Evolutionary conservation across 2,329 filamentous ascomycete genomes (phyloP), one percentile per base, ranked within the genome.

Genomic region (Elsinoe necatrix): DNA sequence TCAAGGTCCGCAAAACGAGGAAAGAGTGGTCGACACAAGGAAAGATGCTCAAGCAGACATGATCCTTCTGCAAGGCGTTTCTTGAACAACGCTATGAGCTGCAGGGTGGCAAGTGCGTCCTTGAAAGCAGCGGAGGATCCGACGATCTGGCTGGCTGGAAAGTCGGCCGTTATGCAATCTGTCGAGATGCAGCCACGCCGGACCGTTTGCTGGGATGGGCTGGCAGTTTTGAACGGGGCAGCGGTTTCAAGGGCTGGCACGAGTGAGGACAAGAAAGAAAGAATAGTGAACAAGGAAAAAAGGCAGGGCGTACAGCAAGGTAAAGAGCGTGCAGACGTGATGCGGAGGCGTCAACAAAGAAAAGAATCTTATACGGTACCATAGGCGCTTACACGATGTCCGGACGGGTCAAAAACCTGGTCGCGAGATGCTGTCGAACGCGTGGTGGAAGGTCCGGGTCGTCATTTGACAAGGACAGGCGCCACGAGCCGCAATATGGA

Each of bases 381-480:
- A 52, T 50, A 31, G 45, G 45, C 45, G 45, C 45, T 50, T 50
- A 50, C 25, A 50, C 18, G 45, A 31, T 16, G 25, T 45, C 18
- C n/a, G 45, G 29, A 50, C 45, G 25, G 45, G 25, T 6, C 41
- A 34, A 50, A 37, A 52, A 52, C 48, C 20, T 35, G 48, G 29
- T 50, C 45, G 5, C 16, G 21, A n/a, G 23, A 31, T 7, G n/a
- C 14, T 18, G 25, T 18, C 45, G 48, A 31, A 52, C 48, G 48
- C 48, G 48, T 52, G 48, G 18, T 14, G 45, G 8, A 50, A 50
- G 23, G 45, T 50, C 31, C 31, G 45, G 48, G 27, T 37, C 48
- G 48, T 52, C 48, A 52, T 52, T 52, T 52, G 48, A 37, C 48
- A 52, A 37, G 48, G 48, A 52, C 48, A 52, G 48, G 48, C 48